phyloP scores from a whole-genome alignment of 73 alveolate species.

The Paramecium tetraurelia region DNA sequence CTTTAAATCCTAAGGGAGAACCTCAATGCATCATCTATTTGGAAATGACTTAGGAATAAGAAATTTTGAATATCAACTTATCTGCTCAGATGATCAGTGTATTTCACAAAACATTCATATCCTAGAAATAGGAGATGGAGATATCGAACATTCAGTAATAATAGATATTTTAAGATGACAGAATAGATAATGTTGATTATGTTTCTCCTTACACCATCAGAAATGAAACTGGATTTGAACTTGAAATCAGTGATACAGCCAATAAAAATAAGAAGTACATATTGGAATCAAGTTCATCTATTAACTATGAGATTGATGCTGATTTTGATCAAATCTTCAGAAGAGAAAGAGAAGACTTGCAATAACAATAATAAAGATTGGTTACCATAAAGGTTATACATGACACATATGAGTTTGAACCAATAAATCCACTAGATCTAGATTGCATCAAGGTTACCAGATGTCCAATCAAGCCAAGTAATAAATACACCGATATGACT shows the following conservation, averaged over 20 bases:
- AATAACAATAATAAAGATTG: slow-evolving; percentile 5
- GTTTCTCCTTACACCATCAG: slow-evolving; percentile 63
- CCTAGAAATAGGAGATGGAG: slow-evolving; percentile 48
- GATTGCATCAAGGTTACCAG: background rate
- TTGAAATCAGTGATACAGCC: background rate
- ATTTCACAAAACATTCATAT: slow-evolving; percentile 37
- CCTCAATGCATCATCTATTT: slow-evolving; percentile 49
- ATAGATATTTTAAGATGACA: background rate
- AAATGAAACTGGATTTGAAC: slow-evolving; percentile 51
- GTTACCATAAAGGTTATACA: background rate
- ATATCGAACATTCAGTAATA: background rate
- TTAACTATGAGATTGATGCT: slow-evolving; percentile 13
- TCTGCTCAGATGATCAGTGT: slow-evolving; percentile 52
- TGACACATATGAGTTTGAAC: background rate
- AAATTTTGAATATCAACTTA: slow-evolving; percentile 37
- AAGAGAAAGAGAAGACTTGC: background rate
- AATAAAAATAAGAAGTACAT: background rate
- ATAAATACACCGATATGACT: background rate
- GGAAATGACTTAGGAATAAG: slow-evolving; percentile 34
- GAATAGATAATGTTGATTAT: slow-evolving; percentile 41
- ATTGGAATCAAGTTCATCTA: background rate
- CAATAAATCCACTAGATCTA: slow-evolving; percentile 5
- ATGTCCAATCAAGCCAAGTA: background rate
- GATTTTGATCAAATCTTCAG: slow-evolving; percentile 37
- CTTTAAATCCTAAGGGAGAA: slow-evolving; percentile 46